These are phyloP conservation scores for Lodderomyces parapsilosis DNA, from an alignment of 1,139 yeast species.

Conservation along the genomic window DNA sequence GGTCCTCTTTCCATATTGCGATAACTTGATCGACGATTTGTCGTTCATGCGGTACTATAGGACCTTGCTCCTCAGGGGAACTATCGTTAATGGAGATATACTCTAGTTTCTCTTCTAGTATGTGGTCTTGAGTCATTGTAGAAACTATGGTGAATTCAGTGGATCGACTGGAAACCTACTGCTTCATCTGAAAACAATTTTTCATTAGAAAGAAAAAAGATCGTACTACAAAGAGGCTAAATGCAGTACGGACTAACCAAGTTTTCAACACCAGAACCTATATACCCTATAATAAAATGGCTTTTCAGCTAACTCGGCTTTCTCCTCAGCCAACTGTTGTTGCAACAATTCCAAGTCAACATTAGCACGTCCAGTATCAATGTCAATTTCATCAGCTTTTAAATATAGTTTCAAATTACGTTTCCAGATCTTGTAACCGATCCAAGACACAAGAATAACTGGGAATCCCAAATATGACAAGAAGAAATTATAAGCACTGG, in stretches of 20 bases:
- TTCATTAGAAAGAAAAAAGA: no score
- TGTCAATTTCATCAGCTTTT: conserved; percentile 38
- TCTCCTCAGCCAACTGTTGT: conserved; percentile 43
- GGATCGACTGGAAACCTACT: no score
- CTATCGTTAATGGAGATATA: conserved; percentile 35
- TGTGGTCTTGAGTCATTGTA: conserved; percentile 7
- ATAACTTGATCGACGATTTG: conserved; percentile 64
- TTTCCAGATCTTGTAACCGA: conserved; percentile 40
- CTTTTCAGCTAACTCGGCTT: conserved; percentile 29
- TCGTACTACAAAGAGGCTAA: neutral
- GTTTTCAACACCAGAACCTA: conserved; percentile 29
- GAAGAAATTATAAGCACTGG: conserved; percentile 36
- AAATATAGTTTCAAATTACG: conserved; percentile 32
- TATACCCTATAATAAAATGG: conserved; percentile 30
- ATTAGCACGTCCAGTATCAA: conserved; percentile 42
- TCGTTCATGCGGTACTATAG: conserved; percentile 58
- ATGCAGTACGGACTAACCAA: conserved; percentile 3
- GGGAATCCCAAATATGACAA: conserved; percentile 38
- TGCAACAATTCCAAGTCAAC: conserved; percentile 40
- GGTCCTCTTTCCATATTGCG: conserved; percentile 66
- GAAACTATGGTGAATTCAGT: neutral
- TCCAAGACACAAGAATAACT: conserved; percentile 32
- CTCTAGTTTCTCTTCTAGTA: conserved; percentile 21
- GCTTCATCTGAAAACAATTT: neutral
- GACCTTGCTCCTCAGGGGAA: conserved; percentile 24